Base-by-base conservation (phyloP, 768 basidiomycete species). In the Termitomyces bulborhizus region DNA sequence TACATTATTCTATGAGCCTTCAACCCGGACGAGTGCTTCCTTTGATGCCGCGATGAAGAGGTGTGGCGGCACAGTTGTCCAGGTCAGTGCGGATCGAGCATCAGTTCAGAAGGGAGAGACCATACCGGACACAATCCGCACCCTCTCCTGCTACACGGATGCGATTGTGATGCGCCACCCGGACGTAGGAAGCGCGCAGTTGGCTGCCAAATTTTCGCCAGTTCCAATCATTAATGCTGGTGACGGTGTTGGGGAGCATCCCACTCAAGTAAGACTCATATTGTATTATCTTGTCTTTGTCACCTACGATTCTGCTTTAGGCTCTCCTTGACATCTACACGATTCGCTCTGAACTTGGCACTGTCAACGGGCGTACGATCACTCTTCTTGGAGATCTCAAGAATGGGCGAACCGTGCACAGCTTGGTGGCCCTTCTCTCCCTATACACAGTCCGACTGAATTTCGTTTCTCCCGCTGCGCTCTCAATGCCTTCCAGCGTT, bases 21-120 rank as follows among this genome's bases (percentile, higher is more conserved):
- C 94, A 3, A 99, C 97, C 3, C 81, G 97, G 34, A 99, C 97
- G 3, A 93, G 91, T 58, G 81, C 89, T 4, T 98, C 96, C 8
- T 99, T 99, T 64, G 96, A 99, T 67, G 88, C 96, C 2, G 97
- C 97, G 11, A 99, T 98, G 97, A 96, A 97, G 70, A 84, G 97
- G 48, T 93, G 93, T 64, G 97, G 97, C 27, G 97, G 97, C 18
- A 85, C 95, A 64, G 96, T 98, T 39, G 86, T 97, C n/a, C 80
- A 88, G 54, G 81, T 98, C 54, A 81, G 80, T 41, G 82, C 82
- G 2, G 90, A 93, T 51, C 78, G 79, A 1, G 95, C 94, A 3
- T 97, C 93, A 0, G 92, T 97, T 43, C 76, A 80, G 61, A 99
- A 98, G 73, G 97, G 97, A 37, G 97, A 99, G 74, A 87, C 84